Evolutionary conservation across 768 basidiomycete species (phyloP).

Genomic region (Trametes gibbosa): DNA sequence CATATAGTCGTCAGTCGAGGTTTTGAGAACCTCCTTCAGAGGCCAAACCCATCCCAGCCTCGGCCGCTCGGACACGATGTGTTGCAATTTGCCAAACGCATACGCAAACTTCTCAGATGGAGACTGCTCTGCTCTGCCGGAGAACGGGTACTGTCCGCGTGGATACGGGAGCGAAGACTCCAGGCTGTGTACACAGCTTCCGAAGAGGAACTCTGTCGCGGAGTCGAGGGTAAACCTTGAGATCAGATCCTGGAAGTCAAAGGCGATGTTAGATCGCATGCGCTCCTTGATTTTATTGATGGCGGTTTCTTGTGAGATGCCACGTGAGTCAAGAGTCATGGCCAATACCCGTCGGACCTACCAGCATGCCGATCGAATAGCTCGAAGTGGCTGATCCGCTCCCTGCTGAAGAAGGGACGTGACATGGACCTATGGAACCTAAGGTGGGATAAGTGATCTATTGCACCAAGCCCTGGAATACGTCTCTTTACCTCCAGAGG

Average conservation of each 20-base stretch:
- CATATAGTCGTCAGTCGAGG: constrained; percentile 38
- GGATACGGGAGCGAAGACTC: constrained; percentile 38
- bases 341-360: constrained; percentile 9
- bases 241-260: constrained; percentile 45
- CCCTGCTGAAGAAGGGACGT: constrained; percentile 61
- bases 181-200: constrained; percentile 39
- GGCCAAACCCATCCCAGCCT: constrained; percentile 46
- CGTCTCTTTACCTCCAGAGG: constrained; percentile 46
- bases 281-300: constrained; percentile 34
- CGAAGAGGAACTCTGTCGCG: constrained; percentile 55
- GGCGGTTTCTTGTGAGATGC: constrained; percentile 1
- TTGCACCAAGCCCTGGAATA: background rate
- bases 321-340: background rate
- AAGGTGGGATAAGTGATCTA: background rate
- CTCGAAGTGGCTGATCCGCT: constrained; percentile 58
- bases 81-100: constrained; percentile 41
- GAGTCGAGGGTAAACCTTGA: constrained; percentile 54
- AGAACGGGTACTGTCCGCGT: constrained; percentile 7
- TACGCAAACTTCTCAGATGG: constrained; percentile 32
- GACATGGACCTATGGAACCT: constrained; percentile 63
- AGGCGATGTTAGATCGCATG: constrained; percentile 32
- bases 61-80: constrained; percentile 28
- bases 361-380: constrained; percentile 57
- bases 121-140: background rate
- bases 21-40: constrained; percentile 41